Evolutionary conservation across 2,329 filamentous ascomycete species (phyloP).

Genomic region (Allantophomopsis lycopodina): DNA sequence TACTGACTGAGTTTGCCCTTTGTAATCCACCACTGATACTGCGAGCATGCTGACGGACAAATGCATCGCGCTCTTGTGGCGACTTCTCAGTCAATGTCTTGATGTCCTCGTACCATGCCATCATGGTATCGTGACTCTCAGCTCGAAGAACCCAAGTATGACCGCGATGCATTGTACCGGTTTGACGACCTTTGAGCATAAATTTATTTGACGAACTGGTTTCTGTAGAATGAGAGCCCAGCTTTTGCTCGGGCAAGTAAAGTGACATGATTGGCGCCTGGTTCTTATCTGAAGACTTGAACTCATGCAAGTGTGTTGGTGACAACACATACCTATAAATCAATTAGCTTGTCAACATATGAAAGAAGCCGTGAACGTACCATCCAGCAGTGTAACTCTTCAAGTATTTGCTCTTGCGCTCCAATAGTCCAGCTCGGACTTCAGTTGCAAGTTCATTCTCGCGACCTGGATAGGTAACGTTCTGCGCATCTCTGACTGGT

Average conservation of each 20-base stretch:
- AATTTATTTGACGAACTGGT: conserved; percentile 91
- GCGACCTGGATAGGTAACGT: conserved; percentile 84
- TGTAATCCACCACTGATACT: conserved; percentile 55
- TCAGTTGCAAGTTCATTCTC: conserved; percentile 69
- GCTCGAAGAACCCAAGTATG: conserved; percentile 62
- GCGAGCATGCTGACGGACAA: conserved; percentile 69
- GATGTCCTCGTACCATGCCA: conserved; percentile 92
- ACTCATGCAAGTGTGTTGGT: conserved; percentile 93
- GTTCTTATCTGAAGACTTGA: conserved; percentile 92
- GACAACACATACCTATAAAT: conserved; percentile 75
- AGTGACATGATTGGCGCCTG: conserved; percentile 93
- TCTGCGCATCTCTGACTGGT: conserved; percentile 63
- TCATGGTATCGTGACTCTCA: conserved; percentile 81
- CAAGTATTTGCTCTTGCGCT: conserved; percentile 96
- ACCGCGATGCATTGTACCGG: conserved; percentile 77
- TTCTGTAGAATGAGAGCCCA: conserved; percentile 77
- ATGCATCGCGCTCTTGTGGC: conserved; percentile 76
- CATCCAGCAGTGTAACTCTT: conserved; percentile 75
- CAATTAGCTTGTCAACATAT: conserved; percentile 9
- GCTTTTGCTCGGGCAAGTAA: conserved; percentile 86
- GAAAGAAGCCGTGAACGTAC: neutral
- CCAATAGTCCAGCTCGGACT: conserved; percentile 78
- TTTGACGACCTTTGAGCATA: conserved; percentile 91
- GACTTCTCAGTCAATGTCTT: conserved; percentile 79
- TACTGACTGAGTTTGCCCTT: conserved; percentile 50